Conservation (phyloP, 2,329 filamentous ascomycete genomes). For the Metarhizium robertsii region DNA sequence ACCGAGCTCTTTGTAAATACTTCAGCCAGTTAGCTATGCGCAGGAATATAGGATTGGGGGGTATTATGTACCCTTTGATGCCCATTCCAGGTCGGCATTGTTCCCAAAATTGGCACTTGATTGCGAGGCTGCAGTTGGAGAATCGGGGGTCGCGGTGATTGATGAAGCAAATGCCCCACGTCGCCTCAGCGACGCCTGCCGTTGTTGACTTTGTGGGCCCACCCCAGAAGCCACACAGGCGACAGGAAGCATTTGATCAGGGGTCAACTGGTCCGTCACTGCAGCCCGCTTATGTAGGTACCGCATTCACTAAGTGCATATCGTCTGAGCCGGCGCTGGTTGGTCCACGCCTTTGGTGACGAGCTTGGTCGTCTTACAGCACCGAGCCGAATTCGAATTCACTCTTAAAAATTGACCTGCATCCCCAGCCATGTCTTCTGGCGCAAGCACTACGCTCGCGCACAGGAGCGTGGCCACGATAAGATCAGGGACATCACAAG, state of each 20-base stretch:
- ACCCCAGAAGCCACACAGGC: not conserved
- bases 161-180: conserved; percentile 11
- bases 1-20: conserved; percentile 86
- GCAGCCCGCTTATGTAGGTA: not conserved
- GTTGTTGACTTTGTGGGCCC: conserved; percentile 20
- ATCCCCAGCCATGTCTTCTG: conserved; percentile 32
- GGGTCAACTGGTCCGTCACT: not conserved
- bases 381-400: not conserved
- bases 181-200: conserved; percentile 18
- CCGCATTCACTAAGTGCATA: not conserved
- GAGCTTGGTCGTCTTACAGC: not conserved
- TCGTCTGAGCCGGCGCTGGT: not conserved
- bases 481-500: conserved; percentile 30
- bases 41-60: not conserved
- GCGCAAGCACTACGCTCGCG: conserved; percentile 34
- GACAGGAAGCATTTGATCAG: too few species aligned
- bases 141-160: not conserved
- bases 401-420: conserved; percentile 1
- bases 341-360: not conserved
- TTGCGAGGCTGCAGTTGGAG: not conserved
- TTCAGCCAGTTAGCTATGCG: conserved; percentile 26
- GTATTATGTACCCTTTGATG: conserved; percentile 50
- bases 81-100: conserved; percentile 36
- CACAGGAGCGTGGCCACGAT: conserved; percentile 53
- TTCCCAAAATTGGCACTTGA: not conserved